These are phyloP conservation scores for Tetrahymena borealis DNA, from an alignment of 73 alveolate genomes.

Conservation along the genomic window DNA sequence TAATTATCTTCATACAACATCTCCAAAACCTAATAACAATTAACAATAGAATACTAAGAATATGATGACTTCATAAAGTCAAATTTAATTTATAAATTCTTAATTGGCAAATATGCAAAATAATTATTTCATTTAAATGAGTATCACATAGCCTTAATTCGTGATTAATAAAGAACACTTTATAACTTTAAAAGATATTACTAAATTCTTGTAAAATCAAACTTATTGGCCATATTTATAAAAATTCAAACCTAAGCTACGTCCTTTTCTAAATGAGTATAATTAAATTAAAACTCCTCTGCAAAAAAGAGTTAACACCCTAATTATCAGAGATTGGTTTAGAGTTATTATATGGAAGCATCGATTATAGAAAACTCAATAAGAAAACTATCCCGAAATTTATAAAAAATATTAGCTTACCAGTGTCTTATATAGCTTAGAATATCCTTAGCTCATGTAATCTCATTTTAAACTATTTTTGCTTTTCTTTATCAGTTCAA, in stretches of 20 bases:
- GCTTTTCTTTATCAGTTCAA: too few relatives aligned
- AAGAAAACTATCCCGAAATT: neutral
- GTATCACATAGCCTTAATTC: neutral
- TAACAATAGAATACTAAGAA: neutral
- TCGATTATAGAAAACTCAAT: neutral
- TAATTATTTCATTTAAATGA: neutral
- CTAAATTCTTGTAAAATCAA: neutral
- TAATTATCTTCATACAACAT: neutral
- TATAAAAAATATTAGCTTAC: neutral
- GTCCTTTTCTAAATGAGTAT: neutral
- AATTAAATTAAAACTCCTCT: neutral
- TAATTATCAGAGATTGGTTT: neutral
- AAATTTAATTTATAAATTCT: neutral
- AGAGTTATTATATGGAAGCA: neutral
- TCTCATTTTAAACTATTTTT: too few relatives aligned
- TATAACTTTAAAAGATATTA: neutral
- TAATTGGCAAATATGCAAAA: neutral
- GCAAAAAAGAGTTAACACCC: neutral
- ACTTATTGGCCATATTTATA: neutral
- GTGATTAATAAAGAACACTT: neutral
- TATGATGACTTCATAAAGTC: neutral
- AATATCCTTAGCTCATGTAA: neutral
- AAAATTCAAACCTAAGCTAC: neutral
- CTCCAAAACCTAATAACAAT: neutral
- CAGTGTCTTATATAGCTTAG: neutral